These are phyloP conservation scores for Hygrocybe coccinea DNA, from an alignment of 768 basidiomycete species.

Conservation along the genomic window DNA sequence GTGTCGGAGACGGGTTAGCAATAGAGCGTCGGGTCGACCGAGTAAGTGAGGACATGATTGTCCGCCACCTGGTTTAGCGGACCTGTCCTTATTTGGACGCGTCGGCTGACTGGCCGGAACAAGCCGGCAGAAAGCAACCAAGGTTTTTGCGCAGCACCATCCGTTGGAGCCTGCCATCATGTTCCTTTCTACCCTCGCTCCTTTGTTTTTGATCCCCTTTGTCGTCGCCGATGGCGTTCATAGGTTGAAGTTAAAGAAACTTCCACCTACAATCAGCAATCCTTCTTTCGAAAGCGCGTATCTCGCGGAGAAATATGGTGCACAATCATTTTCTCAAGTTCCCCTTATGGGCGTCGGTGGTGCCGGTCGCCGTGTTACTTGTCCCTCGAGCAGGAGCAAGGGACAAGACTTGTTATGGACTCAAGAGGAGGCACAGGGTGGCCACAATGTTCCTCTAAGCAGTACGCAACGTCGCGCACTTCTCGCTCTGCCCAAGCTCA, in stretches of 20 bases:
- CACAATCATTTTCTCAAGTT: slow-evolving; percentile 37
- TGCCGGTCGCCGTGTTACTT: slow-evolving; percentile 54
- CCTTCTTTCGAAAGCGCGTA: slow-evolving; percentile 72
- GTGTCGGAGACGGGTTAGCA: slow-evolving; percentile 25
- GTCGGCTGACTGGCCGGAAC: slow-evolving; percentile 6
- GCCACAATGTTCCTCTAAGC: slow-evolving; percentile 82
- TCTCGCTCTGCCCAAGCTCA: slow-evolving; percentile 8
- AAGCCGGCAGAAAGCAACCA: slow-evolving; percentile 12
- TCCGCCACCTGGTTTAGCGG: too few relatives aligned
- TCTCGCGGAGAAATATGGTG: slow-evolving; percentile 92
- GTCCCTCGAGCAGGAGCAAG: slow-evolving; percentile 43
- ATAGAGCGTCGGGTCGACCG: slow-evolving; percentile 17
- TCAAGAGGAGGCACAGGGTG: slow-evolving; percentile 69
- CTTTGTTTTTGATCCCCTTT: slow-evolving; percentile 45
- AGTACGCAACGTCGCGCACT: slow-evolving; percentile 52
- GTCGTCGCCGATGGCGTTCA: slow-evolving; percentile 50
- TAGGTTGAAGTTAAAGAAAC: slow-evolving; percentile 87
- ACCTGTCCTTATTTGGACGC: slow-evolving; percentile 2
- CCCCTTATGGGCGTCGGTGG: slow-evolving; percentile 75
- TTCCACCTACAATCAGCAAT: slow-evolving; percentile 57
- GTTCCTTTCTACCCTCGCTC: slow-evolving; percentile 35
- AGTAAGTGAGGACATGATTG: slow-evolving; percentile 10
- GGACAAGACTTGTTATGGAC: slow-evolving; percentile 79
- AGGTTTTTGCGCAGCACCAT: neutral
- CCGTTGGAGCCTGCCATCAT: slow-evolving; percentile 31